These are phyloP conservation scores for Dionaea muscipula DNA, from an alignment of 179 eudicot species.

Conservation along the genomic window DNA sequence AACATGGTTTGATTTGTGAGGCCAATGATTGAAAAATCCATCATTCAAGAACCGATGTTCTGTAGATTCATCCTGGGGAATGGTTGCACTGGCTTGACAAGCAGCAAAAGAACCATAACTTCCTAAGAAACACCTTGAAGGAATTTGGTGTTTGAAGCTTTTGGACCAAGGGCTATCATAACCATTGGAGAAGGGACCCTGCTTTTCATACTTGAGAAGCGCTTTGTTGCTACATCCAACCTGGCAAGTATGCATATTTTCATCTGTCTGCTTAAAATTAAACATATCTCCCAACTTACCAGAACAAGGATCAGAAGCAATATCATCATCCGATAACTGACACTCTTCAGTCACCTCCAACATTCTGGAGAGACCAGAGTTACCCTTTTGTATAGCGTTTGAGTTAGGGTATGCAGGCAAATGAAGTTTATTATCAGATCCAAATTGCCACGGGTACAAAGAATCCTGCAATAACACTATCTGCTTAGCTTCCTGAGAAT, in stretches of 20 bases:
- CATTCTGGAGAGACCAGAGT: slow-evolving; percentile 15
- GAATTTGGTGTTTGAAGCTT: slow-evolving; percentile 9
- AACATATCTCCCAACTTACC: slow-evolving; percentile 12
- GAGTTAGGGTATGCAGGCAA: slow-evolving; percentile 16
- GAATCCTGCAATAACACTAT: slow-evolving; percentile 20
- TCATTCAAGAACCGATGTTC: background rate
- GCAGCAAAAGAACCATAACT: slow-evolving; percentile 4
- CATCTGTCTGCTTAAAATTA: slow-evolving; percentile 17
- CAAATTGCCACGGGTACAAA: slow-evolving; percentile 13
- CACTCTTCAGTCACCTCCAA: slow-evolving; percentile 14
- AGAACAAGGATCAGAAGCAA: slow-evolving; percentile 15
- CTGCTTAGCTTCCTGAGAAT: slow-evolving; percentile 8
- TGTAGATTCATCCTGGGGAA: slow-evolving; percentile 4
- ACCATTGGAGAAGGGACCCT: slow-evolving; percentile 10
- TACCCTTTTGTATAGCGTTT: slow-evolving; percentile 14
- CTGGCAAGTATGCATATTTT: slow-evolving; percentile 13
- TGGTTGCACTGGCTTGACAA: slow-evolving; percentile 3
- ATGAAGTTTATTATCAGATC: slow-evolving; percentile 16
- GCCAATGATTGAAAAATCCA: slow-evolving; percentile 6
- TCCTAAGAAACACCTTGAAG: slow-evolving; percentile 10
- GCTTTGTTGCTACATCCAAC: slow-evolving; percentile 13
- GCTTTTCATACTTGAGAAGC: slow-evolving; percentile 21
- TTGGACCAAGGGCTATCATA: slow-evolving; percentile 7
- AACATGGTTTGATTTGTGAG: slow-evolving; percentile 2
- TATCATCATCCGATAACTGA: slow-evolving; percentile 14